Conservation (phyloP, 1,139 yeast genomes). For the Pichia sp. region DNA sequence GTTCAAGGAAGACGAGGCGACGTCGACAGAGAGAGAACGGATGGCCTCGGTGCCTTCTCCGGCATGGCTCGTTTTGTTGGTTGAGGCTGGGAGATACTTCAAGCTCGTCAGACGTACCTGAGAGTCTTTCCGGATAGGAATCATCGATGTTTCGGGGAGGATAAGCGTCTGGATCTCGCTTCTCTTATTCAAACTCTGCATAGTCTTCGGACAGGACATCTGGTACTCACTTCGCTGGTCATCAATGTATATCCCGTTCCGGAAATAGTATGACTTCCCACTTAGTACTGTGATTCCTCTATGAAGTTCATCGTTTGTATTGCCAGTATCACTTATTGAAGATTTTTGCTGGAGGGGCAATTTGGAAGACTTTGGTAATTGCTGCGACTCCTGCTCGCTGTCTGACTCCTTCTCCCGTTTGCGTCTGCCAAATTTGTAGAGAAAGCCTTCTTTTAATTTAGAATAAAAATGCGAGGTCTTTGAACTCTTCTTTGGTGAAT, state of each 20-base stretch:
- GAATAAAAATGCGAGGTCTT: neutral
- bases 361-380: too few relatives aligned
- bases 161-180: conserved; percentile 20
- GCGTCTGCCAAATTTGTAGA: neutral
- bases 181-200: neutral
- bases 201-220: conserved; percentile 1
- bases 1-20: conserved; percentile 1
- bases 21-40: neutral
- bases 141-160: conserved; percentile 18
- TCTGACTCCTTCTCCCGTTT: neutral
- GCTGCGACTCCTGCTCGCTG: neutral
- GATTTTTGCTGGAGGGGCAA: too few relatives aligned
- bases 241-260: conserved; percentile 4
- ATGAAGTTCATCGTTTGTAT: neutral
- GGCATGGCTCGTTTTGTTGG: neutral
- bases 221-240: conserved; percentile 1
- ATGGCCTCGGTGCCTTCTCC: neutral
- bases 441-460: neutral
- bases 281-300: neutral
- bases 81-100: neutral
- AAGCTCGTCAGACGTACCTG: neutral
- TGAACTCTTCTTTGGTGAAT: neutral
- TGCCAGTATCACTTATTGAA: neutral
- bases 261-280: conserved; percentile 3
- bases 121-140: conserved; percentile 25